Percentiles rank a stretch among this genome's conserved stretches.
These are phyloP conservation scores for Thermothelomyces thermophilus DNA, from an alignment of 2,329 filamentous ascomycete genomes.

Conservation along the genomic window DNA sequence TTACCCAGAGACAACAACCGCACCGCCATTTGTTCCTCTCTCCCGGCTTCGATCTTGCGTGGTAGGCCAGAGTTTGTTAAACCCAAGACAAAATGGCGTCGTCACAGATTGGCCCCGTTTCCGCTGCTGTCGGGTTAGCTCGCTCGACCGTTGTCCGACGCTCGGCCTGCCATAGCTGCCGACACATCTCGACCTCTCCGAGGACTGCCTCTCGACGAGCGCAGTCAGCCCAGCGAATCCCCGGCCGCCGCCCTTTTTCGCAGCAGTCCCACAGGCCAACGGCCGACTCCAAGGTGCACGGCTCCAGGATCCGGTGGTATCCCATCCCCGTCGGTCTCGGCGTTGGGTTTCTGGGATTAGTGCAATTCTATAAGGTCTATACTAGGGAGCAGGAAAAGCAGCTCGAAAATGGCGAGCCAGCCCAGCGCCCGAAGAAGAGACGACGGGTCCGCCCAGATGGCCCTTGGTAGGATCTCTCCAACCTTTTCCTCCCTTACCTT, in stretches of 20 bases:
- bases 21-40: background rate
- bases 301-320: conserved; percentile 70
- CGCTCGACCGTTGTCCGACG: conserved; percentile 16
- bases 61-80: conserved; percentile 14
- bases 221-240: conserved; percentile 17
- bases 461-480: conserved; percentile 56
- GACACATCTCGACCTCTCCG: conserved; percentile 5
- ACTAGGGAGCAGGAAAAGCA: conserved; percentile 47
- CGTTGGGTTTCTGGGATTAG: conserved; percentile 72
- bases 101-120: conserved; percentile 19
- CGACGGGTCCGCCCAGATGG: conserved; percentile 70
- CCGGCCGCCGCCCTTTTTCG: conserved; percentile 32
- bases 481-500: background rate
- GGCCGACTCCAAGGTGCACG: conserved; percentile 48
- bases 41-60: background rate
- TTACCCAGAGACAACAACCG: too few species aligned
- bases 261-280: conserved; percentile 41
- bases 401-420: conserved; percentile 36
- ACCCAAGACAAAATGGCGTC: conserved; percentile 18
- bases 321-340: conserved; percentile 83
- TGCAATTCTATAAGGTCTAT: conserved; percentile 76
- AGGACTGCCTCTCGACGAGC: conserved; percentile 16
- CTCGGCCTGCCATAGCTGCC: conserved; percentile 15
- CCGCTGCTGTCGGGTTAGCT: conserved; percentile 19
- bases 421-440: conserved; percentile 42